Base-by-base conservation (phyloP, 164 flowering plant genomes). In the Berberis thunbergii region DNA sequence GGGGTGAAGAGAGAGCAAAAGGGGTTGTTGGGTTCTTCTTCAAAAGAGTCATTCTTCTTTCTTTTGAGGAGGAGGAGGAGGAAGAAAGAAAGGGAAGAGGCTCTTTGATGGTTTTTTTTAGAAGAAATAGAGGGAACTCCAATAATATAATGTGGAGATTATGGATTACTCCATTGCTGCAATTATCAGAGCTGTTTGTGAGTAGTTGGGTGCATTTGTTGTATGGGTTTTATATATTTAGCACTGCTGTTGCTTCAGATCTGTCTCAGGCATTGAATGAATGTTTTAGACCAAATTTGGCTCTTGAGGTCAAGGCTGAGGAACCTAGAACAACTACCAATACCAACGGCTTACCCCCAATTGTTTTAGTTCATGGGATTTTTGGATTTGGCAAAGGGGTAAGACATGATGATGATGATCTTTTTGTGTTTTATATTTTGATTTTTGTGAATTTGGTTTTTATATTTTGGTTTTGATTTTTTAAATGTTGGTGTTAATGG, bases 361-460 rank as follows among this genome's bases (percentile, higher is more conserved):
- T 94, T 74, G 97, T 94, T 4, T 73, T 94, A 61, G 87, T 91
- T 61, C 97, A 94, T 83, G 97, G 99, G n/a, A 89, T 91, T 57
- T 94, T 94, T 71, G 99, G 99, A 49, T 94, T 94, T 75, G 99
- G 99, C 38, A 85, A 94, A 84, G 99, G 96, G 87, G 98, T 93
- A 77, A 26, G 26, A 26, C 26, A 26, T 26, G 26, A 26, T 26
- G 26, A 26, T 26, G 26, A 26, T 26, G 26, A 26, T 26, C 26
- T 26, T 26, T 26, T 26, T 26, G 26, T 26, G 26, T 26, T 26
- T 26, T 26, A 26, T 26, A 26, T 26, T 26, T 26, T 66, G 82
- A 26, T 1, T 40, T 8, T 26, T 5, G 8, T 43, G 41, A 8
- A n/a, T 41, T 42, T 10, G 13, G 4, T 57, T 26, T 26, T 26